A percentile compares a stretch with the other conserved stretches of the same genome.
Conservation (phyloP, 1,284 basidiomycete genomes). For the Fomitopsis pinicola region DNA sequence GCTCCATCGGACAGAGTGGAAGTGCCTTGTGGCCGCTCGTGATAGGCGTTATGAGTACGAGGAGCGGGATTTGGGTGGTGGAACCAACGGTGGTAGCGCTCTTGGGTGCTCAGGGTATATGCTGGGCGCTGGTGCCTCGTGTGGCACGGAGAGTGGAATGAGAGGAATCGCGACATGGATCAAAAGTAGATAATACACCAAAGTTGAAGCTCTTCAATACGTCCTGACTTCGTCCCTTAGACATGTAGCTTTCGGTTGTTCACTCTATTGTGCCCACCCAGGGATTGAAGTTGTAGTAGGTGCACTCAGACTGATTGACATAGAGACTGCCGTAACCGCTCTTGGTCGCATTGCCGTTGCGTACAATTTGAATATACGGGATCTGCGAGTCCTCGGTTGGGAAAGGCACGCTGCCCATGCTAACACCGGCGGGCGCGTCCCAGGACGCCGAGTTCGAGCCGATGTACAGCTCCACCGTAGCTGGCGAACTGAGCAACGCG, state of each 20-base stretch:
- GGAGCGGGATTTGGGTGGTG: slow-evolving; percentile 30
- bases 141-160: slow-evolving; percentile 8
- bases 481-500: slow-evolving; percentile 25
- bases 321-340: slow-evolving; percentile 25
- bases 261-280: slow-evolving; percentile 1
- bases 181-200: no score
- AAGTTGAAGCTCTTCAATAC: no score
- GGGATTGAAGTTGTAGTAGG: slow-evolving; percentile 9
- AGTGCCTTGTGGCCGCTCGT: slow-evolving; percentile 32
- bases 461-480: slow-evolving; percentile 28
- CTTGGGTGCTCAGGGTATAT: slow-evolving; percentile 24
- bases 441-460: slow-evolving; percentile 25
- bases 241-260: not conserved
- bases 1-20: slow-evolving; percentile 29
- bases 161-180: not conserved
- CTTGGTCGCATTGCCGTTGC: slow-evolving; percentile 20
- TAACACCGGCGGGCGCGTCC: slow-evolving; percentile 26
- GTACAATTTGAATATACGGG: slow-evolving; percentile 27
- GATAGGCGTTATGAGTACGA: slow-evolving; percentile 30
- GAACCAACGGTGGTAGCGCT: slow-evolving; percentile 26
- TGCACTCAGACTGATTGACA: slow-evolving; percentile 13
- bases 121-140: slow-evolving; percentile 24
- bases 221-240: not conserved
- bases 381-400: slow-evolving; percentile 27
- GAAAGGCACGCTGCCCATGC: slow-evolving; percentile 30